Evolutionary conservation across 2,329 filamentous ascomycete genomes (phyloP).

Genomic region (Arthrobotrys entomopaga): DNA sequence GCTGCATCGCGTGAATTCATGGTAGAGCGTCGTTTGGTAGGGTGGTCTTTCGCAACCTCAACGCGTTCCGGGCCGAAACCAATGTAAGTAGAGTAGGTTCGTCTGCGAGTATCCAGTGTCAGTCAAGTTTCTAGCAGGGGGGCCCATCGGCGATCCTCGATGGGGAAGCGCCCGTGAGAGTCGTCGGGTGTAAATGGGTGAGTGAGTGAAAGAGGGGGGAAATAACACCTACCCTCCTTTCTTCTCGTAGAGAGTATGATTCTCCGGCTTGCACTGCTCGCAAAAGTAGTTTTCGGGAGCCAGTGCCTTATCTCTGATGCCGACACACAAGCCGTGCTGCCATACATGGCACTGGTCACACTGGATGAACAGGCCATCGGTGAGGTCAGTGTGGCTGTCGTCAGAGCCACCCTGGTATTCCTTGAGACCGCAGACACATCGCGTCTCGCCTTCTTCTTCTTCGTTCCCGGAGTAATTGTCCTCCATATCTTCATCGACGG

Average conservation of each 20-base stretch:
- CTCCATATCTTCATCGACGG: slow-evolving; percentile 64
- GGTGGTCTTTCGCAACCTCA: slow-evolving; percentile 61
- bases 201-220: too few species aligned
- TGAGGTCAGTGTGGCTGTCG: slow-evolving; percentile 77
- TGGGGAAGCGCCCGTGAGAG: slow-evolving; percentile 3
- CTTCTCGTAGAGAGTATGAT: slow-evolving; percentile 84
- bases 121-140: slow-evolving; percentile 36
- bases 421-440: slow-evolving; percentile 92
- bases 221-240: slow-evolving; percentile 85
- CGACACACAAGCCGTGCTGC: slow-evolving; percentile 98
- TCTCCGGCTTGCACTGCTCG: slow-evolving; percentile 75
- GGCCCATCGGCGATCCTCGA: background rate
- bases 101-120: slow-evolving; percentile 63
- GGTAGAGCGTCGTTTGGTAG: slow-evolving; percentile 86
- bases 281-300: slow-evolving; percentile 98
- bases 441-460: slow-evolving; percentile 91
- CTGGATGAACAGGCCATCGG: slow-evolving; percentile 95
- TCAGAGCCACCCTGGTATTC: slow-evolving; percentile 86
- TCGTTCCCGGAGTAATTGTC: slow-evolving; percentile 69
- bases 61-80: slow-evolving; percentile 49
- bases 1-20: slow-evolving; percentile 97
- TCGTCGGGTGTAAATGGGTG: slow-evolving; percentile 11
- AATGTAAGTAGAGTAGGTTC: slow-evolving; percentile 74
- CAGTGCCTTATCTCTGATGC: slow-evolving; percentile 91
- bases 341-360: slow-evolving; percentile 98